Base-by-base conservation (phyloP, 495 filamentous ascomycete genomes). In the Penicillium odoratum region DNA sequence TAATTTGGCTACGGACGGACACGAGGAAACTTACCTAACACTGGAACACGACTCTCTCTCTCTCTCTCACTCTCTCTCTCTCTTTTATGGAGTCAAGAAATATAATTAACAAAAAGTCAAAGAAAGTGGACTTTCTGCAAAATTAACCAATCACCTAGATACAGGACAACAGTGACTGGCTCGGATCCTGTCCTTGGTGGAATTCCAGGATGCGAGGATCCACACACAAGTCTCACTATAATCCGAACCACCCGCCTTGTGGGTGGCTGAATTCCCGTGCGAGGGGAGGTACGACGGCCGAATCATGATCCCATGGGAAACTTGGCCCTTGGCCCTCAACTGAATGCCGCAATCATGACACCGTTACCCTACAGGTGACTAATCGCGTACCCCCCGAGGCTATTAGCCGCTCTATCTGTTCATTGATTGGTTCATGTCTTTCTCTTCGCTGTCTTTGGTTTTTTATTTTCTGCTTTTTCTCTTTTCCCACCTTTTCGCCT, bases 241-340 rank as follows among this genome's bases (percentile, higher is more conserved):
- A 58, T 63, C 67, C 64, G 64, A 67, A 54, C 60, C 62, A 69
- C 59, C 61, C 61, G 57, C 61, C 57, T 59, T 53, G 47, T 53
- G 51, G 55, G 56, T 58, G 56, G 56, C 56, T 58, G 56, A 58
- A 58, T 44, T 58, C 55, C 48, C 48, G 55, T 58, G 55, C 49
- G 55, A 51, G 49, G 34, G 31, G 31, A 36, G 33, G 56, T 53
- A 42, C 56, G 56, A 56, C 58, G 58, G 47, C 58, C 58, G 53
- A 60, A 60, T 60, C 58, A 55, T 52, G 58, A 59, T 55, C 43
- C 56, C 56, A 63, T 63, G 60, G 60, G 57, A 55, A 6, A 21
- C 21, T 21, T 21, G 21, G 21, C 21, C 21, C 47, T 57, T 50
- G 36, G 49, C 38, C 49, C 11, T 18, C 46, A 48, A 40, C 26